These are phyloP conservation scores for Hypomontagnella monticulosa DNA, from an alignment of 495 filamentous ascomycete genomes.

Conservation along the genomic window DNA sequence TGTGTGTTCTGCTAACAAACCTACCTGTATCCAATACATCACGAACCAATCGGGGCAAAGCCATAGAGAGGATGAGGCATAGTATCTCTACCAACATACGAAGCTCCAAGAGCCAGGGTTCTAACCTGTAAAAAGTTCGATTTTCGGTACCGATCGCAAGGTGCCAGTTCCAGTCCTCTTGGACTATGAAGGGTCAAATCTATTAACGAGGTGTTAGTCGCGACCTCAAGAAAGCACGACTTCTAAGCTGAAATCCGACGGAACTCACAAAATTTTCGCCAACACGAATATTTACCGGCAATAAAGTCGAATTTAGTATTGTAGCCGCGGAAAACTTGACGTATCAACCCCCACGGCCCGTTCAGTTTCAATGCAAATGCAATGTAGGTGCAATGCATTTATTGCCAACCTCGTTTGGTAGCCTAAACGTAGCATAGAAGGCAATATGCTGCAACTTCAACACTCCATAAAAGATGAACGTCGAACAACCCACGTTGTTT, in stretches of 20 bases:
- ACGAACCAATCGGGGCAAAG: neutral
- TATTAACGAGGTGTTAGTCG: neutral
- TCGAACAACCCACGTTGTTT: slow-evolving; percentile 6
- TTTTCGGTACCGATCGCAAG: neutral
- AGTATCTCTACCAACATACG: neutral
- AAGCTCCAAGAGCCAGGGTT: slow-evolving; percentile 4
- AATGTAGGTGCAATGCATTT: slow-evolving; percentile 28
- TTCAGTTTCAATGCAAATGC: slow-evolving; percentile 20
- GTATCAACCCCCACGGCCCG: slow-evolving; percentile 20
- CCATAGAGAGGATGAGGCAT: neutral
- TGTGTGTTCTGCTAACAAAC: neutral
- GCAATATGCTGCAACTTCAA: slow-evolving; percentile 13
- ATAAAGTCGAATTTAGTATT: slow-evolving; percentile 11
- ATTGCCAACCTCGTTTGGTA: slow-evolving; percentile 8
- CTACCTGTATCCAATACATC: slow-evolving; percentile 2
- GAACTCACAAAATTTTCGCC: neutral
- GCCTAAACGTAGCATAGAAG: slow-evolving; percentile 15
- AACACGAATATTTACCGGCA: slow-evolving; percentile 33
- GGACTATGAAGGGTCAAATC: slow-evolving; percentile 14
- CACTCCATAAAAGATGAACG: slow-evolving; percentile 7
- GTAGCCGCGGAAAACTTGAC: slow-evolving; percentile 7
- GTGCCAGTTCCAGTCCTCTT: neutral
- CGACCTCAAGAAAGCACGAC: neutral
- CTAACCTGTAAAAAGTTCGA: neutral
- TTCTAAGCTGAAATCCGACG: neutral